Percentiles rank a stretch among this genome's conserved stretches.
phyloP scores from a whole-genome alignment of 208 protist species.

The Herpetomonas muscarum region DNA sequence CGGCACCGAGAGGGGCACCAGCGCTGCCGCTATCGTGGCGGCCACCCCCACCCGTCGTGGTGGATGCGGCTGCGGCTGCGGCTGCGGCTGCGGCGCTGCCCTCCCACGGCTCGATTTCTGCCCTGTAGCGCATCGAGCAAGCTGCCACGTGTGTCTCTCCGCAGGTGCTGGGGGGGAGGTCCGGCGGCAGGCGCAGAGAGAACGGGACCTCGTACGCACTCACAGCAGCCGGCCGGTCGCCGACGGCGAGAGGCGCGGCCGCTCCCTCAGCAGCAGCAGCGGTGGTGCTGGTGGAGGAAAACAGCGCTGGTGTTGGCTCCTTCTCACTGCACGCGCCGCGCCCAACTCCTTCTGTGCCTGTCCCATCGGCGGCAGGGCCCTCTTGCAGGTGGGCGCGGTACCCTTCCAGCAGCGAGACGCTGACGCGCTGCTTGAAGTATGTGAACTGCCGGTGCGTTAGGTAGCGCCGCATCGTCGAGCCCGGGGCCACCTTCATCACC shows the following conservation, averaged over 20 bases:
- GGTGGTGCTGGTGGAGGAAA: too few species aligned
- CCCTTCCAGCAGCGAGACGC: background rate
- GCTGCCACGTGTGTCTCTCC: background rate
- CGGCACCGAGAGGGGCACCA: background rate
- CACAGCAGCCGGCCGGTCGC: background rate
- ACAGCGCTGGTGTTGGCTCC: too few species aligned
- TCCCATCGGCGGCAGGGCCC: too few species aligned
- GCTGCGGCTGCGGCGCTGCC: background rate
- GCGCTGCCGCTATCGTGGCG: background rate
- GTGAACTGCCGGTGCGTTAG: background rate
- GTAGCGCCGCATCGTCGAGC: background rate
- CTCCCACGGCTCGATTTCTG: background rate
- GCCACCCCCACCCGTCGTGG: background rate
- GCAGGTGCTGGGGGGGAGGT: background rate
- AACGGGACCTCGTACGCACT: background rate
- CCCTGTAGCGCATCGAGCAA: background rate
- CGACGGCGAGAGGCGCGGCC: too few species aligned
- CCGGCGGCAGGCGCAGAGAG: background rate
- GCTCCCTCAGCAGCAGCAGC: too few species aligned
- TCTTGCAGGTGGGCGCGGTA: too few species aligned
- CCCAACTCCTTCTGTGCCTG: too few species aligned
- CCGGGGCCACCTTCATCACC: background rate
- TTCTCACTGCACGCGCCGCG: too few species aligned
- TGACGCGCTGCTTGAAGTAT: background rate
- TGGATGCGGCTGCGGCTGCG: background rate